These are phyloP conservation scores for Cucurbita ficifolia DNA, from an alignment of 306 rosid species.

Conservation along the genomic window DNA sequence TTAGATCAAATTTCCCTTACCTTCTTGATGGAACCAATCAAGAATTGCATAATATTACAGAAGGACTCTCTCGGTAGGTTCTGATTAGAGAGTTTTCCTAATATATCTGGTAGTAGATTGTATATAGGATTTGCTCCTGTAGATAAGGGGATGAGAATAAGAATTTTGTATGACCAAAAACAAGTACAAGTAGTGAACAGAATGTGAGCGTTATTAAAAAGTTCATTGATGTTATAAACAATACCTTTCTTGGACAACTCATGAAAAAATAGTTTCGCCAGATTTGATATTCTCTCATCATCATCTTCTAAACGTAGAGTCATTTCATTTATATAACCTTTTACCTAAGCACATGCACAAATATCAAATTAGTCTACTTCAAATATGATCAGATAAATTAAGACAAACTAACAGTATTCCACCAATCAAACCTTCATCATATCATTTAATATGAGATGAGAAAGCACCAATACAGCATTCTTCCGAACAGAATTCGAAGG, in stretches of 20 bases:
- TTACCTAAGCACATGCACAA: slow-evolving; percentile 47
- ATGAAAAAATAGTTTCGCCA: slow-evolving; percentile 71
- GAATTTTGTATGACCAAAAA: neutral
- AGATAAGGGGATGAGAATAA: slow-evolving; percentile 7
- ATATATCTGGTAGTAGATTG: slow-evolving; percentile 93
- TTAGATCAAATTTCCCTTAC: slow-evolving; percentile 17
- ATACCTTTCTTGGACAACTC: slow-evolving; percentile 92
- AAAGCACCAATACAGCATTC: slow-evolving; percentile 94
- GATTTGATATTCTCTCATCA: slow-evolving; percentile 75
- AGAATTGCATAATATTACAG: slow-evolving; percentile 86
- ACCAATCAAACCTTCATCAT: slow-evolving; percentile 78
- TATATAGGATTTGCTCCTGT: slow-evolving; percentile 89
- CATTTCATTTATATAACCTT: slow-evolving; percentile 91
- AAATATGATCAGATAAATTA: slow-evolving; percentile 6
- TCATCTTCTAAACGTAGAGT: slow-evolving; percentile 78
- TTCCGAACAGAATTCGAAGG: slow-evolving; percentile 72
- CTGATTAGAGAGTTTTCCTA: slow-evolving; percentile 71
- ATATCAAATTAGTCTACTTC: slow-evolving; percentile 15
- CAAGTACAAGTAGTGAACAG: neutral
- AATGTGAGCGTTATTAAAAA: slow-evolving; percentile 4
- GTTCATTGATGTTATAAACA: neutral
- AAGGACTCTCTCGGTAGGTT: slow-evolving; percentile 63
- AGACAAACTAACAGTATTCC: slow-evolving; percentile 3
- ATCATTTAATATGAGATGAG: slow-evolving; percentile 91
- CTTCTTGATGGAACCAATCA: slow-evolving; percentile 91